These are phyloP conservation scores for Pseudonitzschia multiseries DNA, from an alignment of 108 stramenopile species.

Conservation along the genomic window DNA sequence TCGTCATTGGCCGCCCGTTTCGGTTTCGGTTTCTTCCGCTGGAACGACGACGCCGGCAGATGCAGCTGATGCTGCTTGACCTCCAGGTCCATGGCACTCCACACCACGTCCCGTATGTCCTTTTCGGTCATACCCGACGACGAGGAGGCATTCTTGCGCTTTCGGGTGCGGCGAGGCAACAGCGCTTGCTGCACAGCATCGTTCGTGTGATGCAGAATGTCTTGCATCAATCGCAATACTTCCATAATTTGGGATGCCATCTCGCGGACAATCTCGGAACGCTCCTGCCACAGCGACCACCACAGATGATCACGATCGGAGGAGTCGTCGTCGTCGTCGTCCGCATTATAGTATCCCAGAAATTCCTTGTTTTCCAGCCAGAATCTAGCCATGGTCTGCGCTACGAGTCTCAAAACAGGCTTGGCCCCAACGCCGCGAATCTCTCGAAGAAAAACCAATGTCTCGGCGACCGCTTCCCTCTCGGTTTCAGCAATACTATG, in stretches of 20 bases:
- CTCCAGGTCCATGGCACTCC: constrained; percentile 4
- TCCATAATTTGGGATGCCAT: not conserved
- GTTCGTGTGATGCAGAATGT: not conserved
- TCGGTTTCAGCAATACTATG: not conserved
- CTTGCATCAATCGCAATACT: not conserved
- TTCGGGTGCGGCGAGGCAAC: not conserved
- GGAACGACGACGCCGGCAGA: not conserved
- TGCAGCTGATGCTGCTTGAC: not conserved
- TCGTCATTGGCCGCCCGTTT: not conserved
- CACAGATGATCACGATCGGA: not conserved
- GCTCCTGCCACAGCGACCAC: not conserved
- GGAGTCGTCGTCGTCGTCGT: not conserved
- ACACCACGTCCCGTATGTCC: not conserved
- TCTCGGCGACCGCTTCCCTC: not conserved
- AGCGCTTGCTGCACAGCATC: not conserved
- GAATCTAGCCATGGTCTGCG: constrained; percentile 8
- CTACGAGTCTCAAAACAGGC: not conserved
- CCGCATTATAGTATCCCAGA: constrained; percentile 10
- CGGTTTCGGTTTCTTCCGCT: constrained; percentile 6
- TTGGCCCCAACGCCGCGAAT: constrained; percentile 2
- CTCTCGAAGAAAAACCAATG: not conserved
- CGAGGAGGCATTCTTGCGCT: not conserved
- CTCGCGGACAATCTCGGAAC: not conserved
- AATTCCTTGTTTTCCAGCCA: not conserved
- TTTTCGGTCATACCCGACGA: not conserved